phyloP scores from a whole-genome alignment of 805 yeast genomes.

The Lipomyces yamanashiensis region DNA sequence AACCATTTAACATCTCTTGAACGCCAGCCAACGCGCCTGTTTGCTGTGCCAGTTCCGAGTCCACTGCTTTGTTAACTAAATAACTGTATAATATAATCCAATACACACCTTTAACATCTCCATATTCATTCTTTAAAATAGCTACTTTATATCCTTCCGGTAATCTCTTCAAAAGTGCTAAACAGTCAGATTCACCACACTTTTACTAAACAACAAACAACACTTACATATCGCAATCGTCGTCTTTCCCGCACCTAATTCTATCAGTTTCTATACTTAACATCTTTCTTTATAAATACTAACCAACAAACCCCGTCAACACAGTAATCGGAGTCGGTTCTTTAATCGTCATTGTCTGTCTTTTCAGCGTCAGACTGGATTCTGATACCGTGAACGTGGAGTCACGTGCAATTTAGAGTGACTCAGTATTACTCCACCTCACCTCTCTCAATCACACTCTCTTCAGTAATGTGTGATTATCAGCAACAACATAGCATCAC shows the following conservation, averaged over 20 bases:
- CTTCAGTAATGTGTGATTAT: no score
- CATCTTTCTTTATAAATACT: neutral
- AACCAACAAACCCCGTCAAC: slow-evolving; percentile 37
- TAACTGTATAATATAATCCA: neutral
- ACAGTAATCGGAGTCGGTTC: slow-evolving; percentile 36
- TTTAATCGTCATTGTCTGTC: slow-evolving; percentile 19
- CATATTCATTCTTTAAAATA: slow-evolving; percentile 36
- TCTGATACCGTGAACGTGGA: no score
- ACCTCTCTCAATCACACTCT: no score
- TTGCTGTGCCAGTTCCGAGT: slow-evolving; percentile 33
- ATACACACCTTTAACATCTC: slow-evolving; percentile 33
- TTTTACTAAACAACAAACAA: neutral
- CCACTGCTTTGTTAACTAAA: slow-evolving; percentile 20
- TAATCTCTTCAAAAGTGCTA: slow-evolving; percentile 32
- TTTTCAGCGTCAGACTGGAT: no score
- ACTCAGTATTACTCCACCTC: no score
- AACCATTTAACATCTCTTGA: slow-evolving; percentile 37
- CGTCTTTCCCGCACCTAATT: slow-evolving; percentile 37
- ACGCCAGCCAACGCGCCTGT: slow-evolving; percentile 34
- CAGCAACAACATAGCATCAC: no score
- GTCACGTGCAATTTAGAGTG: no score
- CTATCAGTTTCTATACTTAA: neutral
- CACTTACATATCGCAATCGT: slow-evolving; percentile 33
- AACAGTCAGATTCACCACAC: neutral
- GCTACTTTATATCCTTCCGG: slow-evolving; percentile 36